Evolutionary conservation across 257 asterid genomes (phyloP).

Genomic region (Primulina huaijiensis): DNA sequence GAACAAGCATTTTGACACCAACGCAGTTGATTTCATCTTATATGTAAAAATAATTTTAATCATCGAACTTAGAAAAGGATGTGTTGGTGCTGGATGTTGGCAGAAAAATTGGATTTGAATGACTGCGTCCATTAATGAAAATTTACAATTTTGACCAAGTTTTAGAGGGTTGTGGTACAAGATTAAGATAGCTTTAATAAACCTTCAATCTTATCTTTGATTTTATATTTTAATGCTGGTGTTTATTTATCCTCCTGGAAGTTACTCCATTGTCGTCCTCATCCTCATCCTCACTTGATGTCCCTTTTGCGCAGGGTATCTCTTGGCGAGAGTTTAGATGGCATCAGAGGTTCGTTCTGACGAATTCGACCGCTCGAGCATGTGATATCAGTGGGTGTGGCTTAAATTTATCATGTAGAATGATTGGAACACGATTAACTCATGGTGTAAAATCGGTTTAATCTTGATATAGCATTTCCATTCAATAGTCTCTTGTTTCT

Average conservation of each 20-base stretch:
- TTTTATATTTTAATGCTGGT: not conserved
- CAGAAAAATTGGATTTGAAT: not conserved
- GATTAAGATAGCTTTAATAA: not conserved
- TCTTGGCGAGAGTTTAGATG: slow-evolving; percentile 90
- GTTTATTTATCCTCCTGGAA: slow-evolving; percentile 17
- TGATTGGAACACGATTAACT: not conserved
- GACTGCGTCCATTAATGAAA: not conserved
- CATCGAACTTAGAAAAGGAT: not conserved
- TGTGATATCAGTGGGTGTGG: not conserved
- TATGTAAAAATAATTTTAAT: not conserved
- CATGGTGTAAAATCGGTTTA: not conserved
- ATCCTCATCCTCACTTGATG: not conserved
- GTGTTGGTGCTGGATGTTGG: not conserved
- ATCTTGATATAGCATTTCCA: no score
- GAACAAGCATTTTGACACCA: not conserved
- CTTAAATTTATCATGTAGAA: not conserved
- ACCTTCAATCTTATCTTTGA: not conserved
- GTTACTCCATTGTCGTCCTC: not conserved
- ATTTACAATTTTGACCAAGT: not conserved
- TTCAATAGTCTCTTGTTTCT: not conserved
- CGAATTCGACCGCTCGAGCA: not conserved
- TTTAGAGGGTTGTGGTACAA: not conserved
- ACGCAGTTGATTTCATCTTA: not conserved
- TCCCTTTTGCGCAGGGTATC: slow-evolving; percentile 61
- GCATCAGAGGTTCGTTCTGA: slow-evolving; percentile 58